Conservation (phyloP, 2,329 filamentous ascomycete genomes). For the Zopfia rhizophila region DNA sequence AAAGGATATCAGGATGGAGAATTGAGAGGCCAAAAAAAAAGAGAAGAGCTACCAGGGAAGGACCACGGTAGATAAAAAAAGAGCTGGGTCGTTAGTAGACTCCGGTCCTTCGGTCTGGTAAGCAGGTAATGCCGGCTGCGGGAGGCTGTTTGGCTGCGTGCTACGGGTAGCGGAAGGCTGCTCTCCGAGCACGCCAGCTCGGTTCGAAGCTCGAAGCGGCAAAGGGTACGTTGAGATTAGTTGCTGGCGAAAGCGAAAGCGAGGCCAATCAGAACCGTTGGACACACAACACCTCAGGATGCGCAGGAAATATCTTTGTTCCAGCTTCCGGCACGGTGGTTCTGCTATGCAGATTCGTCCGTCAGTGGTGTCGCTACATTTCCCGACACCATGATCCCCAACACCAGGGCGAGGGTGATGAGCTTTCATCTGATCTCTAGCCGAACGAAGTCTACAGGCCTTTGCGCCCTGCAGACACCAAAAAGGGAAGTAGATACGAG, state of each 20-base stretch:
- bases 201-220: slow-evolving; percentile 18
- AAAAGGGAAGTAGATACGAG: too few species aligned
- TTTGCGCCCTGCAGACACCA: too few species aligned
- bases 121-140: slow-evolving; percentile 19
- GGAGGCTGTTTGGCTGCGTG: slow-evolving; percentile 30
- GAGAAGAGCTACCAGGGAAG: neutral
- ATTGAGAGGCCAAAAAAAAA: slow-evolving; percentile 9
- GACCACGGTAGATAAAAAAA: slow-evolving; percentile 28
- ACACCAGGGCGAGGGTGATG: too few species aligned
- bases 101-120: slow-evolving; percentile 26
- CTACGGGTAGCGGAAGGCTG: slow-evolving; percentile 35
- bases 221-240: slow-evolving; percentile 21
- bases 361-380: too few species aligned
- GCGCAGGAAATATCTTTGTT: too few species aligned
- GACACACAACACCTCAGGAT: too few species aligned
- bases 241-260: slow-evolving; percentile 24
- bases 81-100: slow-evolving; percentile 27
- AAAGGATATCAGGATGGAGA: slow-evolving; percentile 23
- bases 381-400: too few species aligned
- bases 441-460: too few species aligned
- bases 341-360: too few species aligned
- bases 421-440: too few species aligned
- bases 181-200: slow-evolving; percentile 24
- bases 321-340: too few species aligned
- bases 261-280: slow-evolving; percentile 22